phyloP scores from a whole-genome alignment of 805 yeast species.

The Schwanniomyces vanrijiae region DNA sequence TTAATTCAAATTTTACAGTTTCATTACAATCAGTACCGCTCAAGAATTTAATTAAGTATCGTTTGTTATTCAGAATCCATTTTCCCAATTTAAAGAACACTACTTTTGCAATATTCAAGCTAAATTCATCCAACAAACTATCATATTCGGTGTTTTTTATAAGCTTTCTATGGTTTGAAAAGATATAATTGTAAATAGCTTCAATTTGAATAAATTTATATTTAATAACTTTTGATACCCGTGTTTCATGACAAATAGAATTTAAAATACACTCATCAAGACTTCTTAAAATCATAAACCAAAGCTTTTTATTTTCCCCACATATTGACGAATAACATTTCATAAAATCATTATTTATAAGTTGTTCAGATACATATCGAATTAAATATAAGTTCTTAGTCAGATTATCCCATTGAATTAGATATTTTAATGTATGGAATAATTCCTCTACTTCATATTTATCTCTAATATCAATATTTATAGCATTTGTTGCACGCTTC shows the following conservation, averaged over 20 bases:
- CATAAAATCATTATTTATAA: neutral
- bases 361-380: neutral
- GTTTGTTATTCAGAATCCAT: neutral
- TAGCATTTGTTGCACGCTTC: neutral
- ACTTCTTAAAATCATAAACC: constrained; percentile 1
- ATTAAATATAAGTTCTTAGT: constrained; percentile 5
- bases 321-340: neutral
- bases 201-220: constrained; percentile 3
- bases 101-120: constrained; percentile 2
- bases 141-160: neutral
- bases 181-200: neutral
- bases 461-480: neutral
- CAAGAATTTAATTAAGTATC: neutral
- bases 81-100: neutral
- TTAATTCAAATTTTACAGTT: constrained; percentile 4
- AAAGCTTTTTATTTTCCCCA: neutral
- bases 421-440: constrained; percentile 1
- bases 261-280: constrained; percentile 7
- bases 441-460: constrained; percentile 1
- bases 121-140: constrained; percentile 1
- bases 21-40: neutral
- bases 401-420: constrained; percentile 6
- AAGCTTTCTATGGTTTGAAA: neutral
- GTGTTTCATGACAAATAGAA: neutral
- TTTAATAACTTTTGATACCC: neutral